These are phyloP conservation scores for Aulographum hederae DNA, from an alignment of 2,329 filamentous ascomycete species.

Conservation along the genomic window DNA sequence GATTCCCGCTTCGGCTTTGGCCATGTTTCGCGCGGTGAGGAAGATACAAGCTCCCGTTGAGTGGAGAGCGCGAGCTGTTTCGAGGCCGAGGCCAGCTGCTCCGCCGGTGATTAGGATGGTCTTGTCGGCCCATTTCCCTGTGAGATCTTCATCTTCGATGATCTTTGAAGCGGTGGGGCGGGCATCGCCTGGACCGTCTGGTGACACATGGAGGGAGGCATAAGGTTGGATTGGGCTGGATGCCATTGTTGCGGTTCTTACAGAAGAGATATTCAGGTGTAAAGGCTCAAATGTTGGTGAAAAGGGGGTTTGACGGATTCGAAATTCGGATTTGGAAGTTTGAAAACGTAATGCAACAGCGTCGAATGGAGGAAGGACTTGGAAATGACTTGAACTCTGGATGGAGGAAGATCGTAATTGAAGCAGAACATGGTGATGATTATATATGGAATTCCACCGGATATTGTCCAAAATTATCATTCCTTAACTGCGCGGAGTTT, in stretches of 20 bases:
- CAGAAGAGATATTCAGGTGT: too few relatives aligned
- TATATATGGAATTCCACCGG: background rate
- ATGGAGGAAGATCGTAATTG: too few relatives aligned
- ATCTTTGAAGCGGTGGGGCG: conserved; percentile 24
- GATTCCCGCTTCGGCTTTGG: conserved; percentile 20
- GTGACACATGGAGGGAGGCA: conserved; percentile 4
- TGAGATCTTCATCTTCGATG: conserved; percentile 18
- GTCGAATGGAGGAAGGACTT: too few relatives aligned
- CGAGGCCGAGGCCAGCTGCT: conserved; percentile 14
- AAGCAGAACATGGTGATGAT: background rate
- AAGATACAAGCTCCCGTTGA: conserved; percentile 16
- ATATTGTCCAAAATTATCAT: too few relatives aligned
- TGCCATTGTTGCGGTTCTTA: too few relatives aligned
- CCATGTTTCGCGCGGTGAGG: conserved; percentile 24
- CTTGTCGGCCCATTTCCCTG: conserved; percentile 13
- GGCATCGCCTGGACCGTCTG: conserved; percentile 19
- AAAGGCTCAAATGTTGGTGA: too few relatives aligned
- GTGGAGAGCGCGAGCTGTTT: conserved; percentile 19
- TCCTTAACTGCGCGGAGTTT: too few relatives aligned
- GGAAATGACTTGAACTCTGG: too few relatives aligned
- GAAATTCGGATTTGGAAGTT: too few relatives aligned
- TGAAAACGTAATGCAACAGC: too few relatives aligned
- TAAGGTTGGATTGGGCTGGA: background rate
- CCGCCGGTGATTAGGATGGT: conserved; percentile 13
- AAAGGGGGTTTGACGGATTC: too few relatives aligned